Evolutionary conservation across 2,329 filamentous ascomycete species (phyloP).

Genomic region (Aurifilum marmelostoma): DNA sequence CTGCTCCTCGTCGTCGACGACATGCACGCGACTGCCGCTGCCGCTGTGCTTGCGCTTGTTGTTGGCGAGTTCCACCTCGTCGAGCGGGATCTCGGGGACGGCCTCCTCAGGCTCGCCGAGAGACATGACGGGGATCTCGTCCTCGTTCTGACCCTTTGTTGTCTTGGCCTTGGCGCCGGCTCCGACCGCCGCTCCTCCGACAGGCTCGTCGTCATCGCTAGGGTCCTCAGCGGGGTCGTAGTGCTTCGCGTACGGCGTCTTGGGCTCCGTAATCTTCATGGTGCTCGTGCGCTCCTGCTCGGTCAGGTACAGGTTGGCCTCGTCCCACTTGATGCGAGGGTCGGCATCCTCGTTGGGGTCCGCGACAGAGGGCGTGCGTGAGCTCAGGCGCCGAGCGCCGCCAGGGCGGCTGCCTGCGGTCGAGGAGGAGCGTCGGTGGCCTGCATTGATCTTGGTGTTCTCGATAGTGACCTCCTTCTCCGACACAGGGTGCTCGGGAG

Average conservation of each 20-base stretch:
- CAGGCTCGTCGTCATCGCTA: constrained; percentile 70
- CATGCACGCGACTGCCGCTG: constrained; percentile 75
- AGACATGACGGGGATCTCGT: constrained; percentile 90
- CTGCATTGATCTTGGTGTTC: constrained; percentile 94
- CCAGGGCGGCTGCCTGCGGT: constrained; percentile 57
- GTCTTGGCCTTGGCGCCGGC: constrained; percentile 47
- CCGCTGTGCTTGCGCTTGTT: constrained; percentile 25
- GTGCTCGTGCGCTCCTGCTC: constrained; percentile 94
- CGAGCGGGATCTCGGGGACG: constrained; percentile 49
- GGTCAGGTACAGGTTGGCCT: constrained; percentile 94
- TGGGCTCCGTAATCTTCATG: constrained; percentile 99
- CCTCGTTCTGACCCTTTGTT: constrained; percentile 43
- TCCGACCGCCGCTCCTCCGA: constrained; percentile 44
- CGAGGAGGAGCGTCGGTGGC: constrained; percentile 82
- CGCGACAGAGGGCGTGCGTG: constrained; percentile 50
- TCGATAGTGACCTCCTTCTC: constrained; percentile 90
- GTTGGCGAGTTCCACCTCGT: constrained; percentile 20
- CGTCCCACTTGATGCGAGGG: constrained; percentile 94
- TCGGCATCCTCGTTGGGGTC: constrained; percentile 53
- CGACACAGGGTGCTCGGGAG: constrained; percentile 55
- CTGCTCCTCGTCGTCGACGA: constrained; percentile 66
- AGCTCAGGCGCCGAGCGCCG: constrained; percentile 69
- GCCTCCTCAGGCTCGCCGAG: constrained; percentile 89
- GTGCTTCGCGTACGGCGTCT: constrained; percentile 92
- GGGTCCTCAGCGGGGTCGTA: constrained; percentile 91